A percentile compares a stretch with the other conserved stretches of the same genome.
Conservation (phyloP, 768 basidiomycete species). For the Tylopilus felleus region DNA sequence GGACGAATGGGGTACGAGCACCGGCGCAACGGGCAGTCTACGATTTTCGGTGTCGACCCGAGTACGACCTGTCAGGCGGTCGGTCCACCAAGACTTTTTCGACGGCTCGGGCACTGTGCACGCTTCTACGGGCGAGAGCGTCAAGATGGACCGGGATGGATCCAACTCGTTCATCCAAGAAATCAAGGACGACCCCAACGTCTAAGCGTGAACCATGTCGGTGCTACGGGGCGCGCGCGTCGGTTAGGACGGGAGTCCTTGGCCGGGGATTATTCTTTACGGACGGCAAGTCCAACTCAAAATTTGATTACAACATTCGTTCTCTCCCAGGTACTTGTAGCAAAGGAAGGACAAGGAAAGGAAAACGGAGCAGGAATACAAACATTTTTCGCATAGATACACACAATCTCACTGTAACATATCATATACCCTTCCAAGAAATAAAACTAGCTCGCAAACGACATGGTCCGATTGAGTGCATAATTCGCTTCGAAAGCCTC, state of each 20-base stretch:
- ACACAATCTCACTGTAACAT: background rate
- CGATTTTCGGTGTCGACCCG: slow-evolving; percentile 7
- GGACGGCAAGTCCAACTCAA: background rate
- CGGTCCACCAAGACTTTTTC: background rate
- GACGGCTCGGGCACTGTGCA: slow-evolving; percentile 12
- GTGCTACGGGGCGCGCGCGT: background rate
- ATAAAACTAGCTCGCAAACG: slow-evolving; percentile 1
- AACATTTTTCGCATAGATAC: background rate
- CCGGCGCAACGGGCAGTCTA: background rate
- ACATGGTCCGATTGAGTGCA: slow-evolving; percentile 20
- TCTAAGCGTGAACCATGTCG: background rate
- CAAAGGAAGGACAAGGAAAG: background rate
- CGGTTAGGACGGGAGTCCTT: background rate
- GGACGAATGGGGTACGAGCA: slow-evolving; percentile 1
- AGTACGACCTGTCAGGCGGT: background rate
- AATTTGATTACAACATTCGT: background rate
- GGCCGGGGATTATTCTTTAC: background rate
- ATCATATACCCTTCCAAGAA: background rate
- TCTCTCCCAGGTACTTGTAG: background rate
- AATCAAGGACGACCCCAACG: slow-evolving; percentile 1
- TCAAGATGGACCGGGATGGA: slow-evolving; percentile 3
- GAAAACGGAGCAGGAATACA: background rate
- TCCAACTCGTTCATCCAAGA: slow-evolving; percentile 13
- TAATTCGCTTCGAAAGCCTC: slow-evolving; percentile 18
- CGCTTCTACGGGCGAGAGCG: background rate